Conservation (phyloP, 345 rosid genomes). For the Eucalyptus coolabah region DNA sequence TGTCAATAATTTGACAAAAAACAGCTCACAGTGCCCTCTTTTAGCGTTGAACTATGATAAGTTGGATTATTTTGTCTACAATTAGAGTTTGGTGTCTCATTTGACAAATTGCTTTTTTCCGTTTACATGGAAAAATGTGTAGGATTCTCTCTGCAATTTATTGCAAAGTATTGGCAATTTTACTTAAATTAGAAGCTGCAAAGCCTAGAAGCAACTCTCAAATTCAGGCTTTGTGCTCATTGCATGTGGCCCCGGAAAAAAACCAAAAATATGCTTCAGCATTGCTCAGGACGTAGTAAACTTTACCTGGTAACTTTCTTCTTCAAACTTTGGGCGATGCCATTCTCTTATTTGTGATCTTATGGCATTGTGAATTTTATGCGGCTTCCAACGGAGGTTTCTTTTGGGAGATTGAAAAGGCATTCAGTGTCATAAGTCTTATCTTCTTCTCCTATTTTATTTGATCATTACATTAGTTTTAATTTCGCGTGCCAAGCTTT, state of each 20-base stretch:
- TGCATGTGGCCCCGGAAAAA: conserved; percentile 84
- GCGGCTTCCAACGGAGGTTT: not conserved
- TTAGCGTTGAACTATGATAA: no score
- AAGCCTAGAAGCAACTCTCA: conserved; percentile 91
- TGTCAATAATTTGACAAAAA: no score
- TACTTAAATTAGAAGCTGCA: conserved; percentile 87
- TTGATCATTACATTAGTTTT: not conserved
- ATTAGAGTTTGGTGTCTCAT: no score
- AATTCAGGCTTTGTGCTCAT: conserved; percentile 80
- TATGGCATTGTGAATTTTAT: not conserved
- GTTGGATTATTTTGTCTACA: no score
- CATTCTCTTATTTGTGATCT: not conserved
- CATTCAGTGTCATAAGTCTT: not conserved
- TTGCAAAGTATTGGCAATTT: conserved; percentile 59
- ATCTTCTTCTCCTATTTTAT: not conserved
- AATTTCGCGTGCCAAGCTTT: not conserved
- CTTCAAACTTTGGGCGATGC: not conserved
- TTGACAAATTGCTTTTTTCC: no score
- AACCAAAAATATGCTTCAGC: conserved; percentile 70
- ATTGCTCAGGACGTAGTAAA: conserved; percentile 80
- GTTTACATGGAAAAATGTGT: conserved; percentile 22
- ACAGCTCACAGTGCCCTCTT: no score
- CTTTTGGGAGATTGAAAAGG: not conserved
- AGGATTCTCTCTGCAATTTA: conserved; percentile 57
- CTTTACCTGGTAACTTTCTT: conserved; percentile 18